Conservation (phyloP, 768 basidiomycete genomes). For the Agrocybe praecox region DNA sequence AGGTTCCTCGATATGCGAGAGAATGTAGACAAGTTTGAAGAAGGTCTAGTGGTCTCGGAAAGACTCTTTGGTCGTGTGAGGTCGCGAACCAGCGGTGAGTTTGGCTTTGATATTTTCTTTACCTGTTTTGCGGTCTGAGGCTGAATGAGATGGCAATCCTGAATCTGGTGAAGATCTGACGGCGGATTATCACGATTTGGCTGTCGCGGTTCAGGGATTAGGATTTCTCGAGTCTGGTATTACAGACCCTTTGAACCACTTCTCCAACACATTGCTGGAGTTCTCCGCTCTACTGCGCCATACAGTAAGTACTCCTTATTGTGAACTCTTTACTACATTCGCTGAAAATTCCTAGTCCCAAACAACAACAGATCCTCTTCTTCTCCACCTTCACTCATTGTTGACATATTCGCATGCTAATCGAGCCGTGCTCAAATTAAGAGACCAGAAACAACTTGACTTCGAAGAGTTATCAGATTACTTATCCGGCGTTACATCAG, state of each 20-base stretch:
- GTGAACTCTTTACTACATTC: background rate
- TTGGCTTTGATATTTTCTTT: slow-evolving; percentile 17
- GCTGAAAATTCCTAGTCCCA: slow-evolving; percentile 58
- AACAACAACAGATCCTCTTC: slow-evolving; percentile 90
- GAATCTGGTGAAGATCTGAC: slow-evolving; percentile 92
- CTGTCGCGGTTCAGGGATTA: slow-evolving; percentile 93
- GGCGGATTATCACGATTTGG: slow-evolving; percentile 96
- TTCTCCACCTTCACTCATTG: slow-evolving; percentile 87
- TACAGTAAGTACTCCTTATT: slow-evolving; percentile 49
- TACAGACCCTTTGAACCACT: slow-evolving; percentile 95
- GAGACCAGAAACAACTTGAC: slow-evolving; percentile 98
- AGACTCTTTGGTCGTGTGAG: slow-evolving; percentile 79
- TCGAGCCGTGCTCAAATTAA: slow-evolving; percentile 89
- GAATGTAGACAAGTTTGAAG: slow-evolving; percentile 94
- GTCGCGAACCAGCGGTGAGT: slow-evolving; percentile 86
- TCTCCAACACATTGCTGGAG: slow-evolving; percentile 94
- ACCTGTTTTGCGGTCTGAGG: slow-evolving; percentile 62
- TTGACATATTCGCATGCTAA: slow-evolving; percentile 94
- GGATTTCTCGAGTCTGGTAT: slow-evolving; percentile 99
- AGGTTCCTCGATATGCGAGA: slow-evolving; percentile 93
- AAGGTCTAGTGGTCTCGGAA: slow-evolving; percentile 83
- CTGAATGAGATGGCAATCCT: slow-evolving; percentile 82
- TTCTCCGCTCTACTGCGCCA: slow-evolving; percentile 91
- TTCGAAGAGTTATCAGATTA: slow-evolving; percentile 98
- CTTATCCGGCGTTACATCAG: slow-evolving; percentile 87